phyloP scores from a whole-genome alignment of 306 rosid genomes.

The Cicer bijugum region DNA sequence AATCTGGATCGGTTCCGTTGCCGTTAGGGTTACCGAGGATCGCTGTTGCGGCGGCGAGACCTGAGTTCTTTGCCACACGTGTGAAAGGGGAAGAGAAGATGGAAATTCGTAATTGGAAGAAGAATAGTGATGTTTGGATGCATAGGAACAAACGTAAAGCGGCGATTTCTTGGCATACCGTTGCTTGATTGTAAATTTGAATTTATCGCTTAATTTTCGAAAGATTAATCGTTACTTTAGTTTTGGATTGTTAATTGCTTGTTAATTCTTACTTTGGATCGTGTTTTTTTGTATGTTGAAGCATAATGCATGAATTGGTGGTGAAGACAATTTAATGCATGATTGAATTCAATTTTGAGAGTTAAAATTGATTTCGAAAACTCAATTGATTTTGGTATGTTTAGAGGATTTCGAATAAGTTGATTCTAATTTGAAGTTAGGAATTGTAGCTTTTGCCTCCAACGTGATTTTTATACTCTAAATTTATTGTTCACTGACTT shows the following conservation, averaged over 20 bases:
- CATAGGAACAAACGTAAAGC: conserved; percentile 51
- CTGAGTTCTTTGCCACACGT: conserved; percentile 32
- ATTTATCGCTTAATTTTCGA: conserved; percentile 6
- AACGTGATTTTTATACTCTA: no score
- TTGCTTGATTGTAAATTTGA: conserved; percentile 33
- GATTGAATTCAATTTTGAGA: no score
- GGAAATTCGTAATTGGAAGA: conserved; percentile 55
- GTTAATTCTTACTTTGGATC: conserved; percentile 14
- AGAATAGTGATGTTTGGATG: conserved; percentile 45
- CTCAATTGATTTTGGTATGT: no score
- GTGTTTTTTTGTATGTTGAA: conserved; percentile 29
- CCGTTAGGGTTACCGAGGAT: conserved; percentile 47
- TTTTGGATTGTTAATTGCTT: not conserved
- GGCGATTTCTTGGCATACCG: conserved; percentile 48
- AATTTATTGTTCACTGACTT: no score
- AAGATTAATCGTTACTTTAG: not conserved
- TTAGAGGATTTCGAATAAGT: no score
- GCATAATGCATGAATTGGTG: conserved; percentile 6
- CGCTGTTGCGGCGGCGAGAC: conserved; percentile 45
- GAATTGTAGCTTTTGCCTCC: no score
- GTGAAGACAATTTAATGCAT: conserved; percentile 5
- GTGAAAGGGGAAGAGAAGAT: conserved; percentile 37
- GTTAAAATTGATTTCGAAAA: no score
- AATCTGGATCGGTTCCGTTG: conserved; percentile 13
- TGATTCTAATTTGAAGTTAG: no score